These are phyloP conservation scores for Trapa incisa DNA, from an alignment of 345 rosid genomes.

Conservation along the genomic window DNA sequence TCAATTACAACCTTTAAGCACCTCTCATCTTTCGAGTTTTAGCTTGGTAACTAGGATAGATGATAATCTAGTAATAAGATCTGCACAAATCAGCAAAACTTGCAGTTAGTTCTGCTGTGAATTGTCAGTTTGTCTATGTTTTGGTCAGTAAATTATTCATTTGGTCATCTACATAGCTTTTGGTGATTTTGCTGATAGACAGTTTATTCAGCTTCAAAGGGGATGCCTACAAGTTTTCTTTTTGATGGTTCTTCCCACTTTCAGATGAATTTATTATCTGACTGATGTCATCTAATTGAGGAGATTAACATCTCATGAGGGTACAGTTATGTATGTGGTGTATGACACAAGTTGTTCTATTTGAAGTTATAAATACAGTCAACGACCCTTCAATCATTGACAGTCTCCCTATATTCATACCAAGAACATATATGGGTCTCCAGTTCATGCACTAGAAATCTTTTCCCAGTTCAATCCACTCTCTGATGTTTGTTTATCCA, in stretches of 20 bases:
- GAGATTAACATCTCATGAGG: background rate
- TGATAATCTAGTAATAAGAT: background rate
- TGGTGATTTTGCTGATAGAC: conserved; percentile 1
- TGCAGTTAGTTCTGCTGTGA: background rate
- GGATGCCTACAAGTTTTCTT: background rate
- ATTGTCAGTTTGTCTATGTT: background rate
- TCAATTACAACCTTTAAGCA: background rate
- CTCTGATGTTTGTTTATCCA: background rate
- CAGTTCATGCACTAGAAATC: background rate
- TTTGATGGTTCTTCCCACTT: background rate
- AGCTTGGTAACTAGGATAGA: background rate
- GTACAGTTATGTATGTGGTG: background rate
- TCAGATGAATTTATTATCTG: background rate
- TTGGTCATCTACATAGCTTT: background rate
- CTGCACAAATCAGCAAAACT: background rate
- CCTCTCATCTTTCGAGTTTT: background rate
- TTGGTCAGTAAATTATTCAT: background rate
- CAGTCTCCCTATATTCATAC: background rate
- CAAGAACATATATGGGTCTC: background rate
- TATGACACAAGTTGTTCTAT: no score
- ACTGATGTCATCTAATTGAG: background rate
- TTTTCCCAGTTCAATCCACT: background rate
- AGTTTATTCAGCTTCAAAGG: background rate
- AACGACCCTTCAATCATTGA: background rate
- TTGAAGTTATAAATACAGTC: background rate